Evolutionary conservation across 208 protist species (phyloP).

Genomic region (Phytomonas serpens): DNA sequence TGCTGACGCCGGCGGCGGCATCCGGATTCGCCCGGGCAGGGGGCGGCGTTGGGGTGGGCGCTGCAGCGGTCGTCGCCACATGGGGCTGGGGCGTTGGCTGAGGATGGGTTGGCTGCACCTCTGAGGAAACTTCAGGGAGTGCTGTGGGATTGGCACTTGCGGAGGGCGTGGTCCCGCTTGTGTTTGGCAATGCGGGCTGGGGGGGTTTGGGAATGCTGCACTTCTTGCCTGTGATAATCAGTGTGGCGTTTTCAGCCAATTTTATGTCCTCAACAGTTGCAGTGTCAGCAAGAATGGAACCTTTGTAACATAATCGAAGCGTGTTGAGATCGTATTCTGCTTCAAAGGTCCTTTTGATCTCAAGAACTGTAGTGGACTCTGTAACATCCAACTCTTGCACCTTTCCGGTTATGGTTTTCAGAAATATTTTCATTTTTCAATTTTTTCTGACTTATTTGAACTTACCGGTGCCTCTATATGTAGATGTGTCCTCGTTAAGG

Average conservation of each 20-base stretch:
- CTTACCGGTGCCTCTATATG: background rate
- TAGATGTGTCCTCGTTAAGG: background rate
- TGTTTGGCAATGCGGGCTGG: constrained; percentile 8
- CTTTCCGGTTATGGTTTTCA: constrained; percentile 57
- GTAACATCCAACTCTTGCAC: constrained; percentile 45
- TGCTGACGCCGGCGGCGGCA: background rate
- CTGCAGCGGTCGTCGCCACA: background rate
- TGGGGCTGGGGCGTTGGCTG: constrained; percentile 10
- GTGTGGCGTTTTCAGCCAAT: constrained; percentile 37
- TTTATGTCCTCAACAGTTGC: constrained; percentile 44
- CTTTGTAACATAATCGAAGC: constrained; percentile 70
- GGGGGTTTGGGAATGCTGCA: constrained; percentile 39
- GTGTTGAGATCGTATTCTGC: constrained; percentile 59
- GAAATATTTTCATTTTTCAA: constrained; percentile 61
- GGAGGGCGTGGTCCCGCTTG: constrained; percentile 4
- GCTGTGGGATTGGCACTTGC: background rate
- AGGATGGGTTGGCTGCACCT: background rate
- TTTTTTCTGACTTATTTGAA: background rate
- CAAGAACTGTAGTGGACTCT: constrained; percentile 32
- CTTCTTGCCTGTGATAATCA: constrained; percentile 76
- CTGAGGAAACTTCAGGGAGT: constrained; percentile 1
- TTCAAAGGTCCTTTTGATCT: constrained; percentile 57
- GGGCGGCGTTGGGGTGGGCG: constrained; percentile 6
- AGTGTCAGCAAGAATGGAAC: constrained; percentile 42
- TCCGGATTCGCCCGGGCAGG: background rate